Base-by-base conservation (phyloP, 2,329 filamentous ascomycete genomes). In the Didymella arachidicola region DNA sequence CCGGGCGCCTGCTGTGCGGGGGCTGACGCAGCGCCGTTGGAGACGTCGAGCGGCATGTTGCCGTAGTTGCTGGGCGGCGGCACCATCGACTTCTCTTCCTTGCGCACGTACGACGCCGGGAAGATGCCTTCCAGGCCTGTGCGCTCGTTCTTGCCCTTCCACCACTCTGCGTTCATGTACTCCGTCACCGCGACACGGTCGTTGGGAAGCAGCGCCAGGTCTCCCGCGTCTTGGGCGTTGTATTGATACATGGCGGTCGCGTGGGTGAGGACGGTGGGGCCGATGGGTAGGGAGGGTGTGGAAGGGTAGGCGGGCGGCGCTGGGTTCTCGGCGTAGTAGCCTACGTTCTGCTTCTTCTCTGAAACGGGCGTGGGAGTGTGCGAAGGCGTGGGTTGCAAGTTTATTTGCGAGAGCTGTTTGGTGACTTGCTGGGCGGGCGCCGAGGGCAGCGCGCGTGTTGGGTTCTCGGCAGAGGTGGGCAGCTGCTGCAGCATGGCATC, bases 81-180 rank as follows among this genome's bases (percentile, higher is more conserved):
- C 60, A 76, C 78, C 62, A 79, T 68, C 64, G 73, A 74, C 76
- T 89, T 87, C 66, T 89, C 83, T 68, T 93, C 88, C 50, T 90
- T 79, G 50, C 82, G 84, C 48, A 96, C 93, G 75, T 98, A 98
- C 76, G 86, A 92, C 68, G 89, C 87, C n/a, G 94, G 94, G 84
- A 98, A 98, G 76, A 98, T 97, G 69, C 94, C 94, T 79, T 96
- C 92, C 66, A 86, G 81, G 55, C 89, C 89, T 8, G 93, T 96
- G 52, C 92, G 87, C 72, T 89, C 82, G 79, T 96, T 97, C 68
- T 86, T 87, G 67, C 94, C 94, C 83, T 92, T 89, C 92, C 93
- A 97, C 94, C 94, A 98, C 79, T 98, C 93, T 62, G 89, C 87
- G 79, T 98, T 98, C 89, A 97, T 95, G 81, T 96, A 93, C 79